Evolutionary conservation across 495 filamentous ascomycete species (phyloP), one percentile per base, ranked within the genome.

Genomic region (Neurospora terricola): DNA sequence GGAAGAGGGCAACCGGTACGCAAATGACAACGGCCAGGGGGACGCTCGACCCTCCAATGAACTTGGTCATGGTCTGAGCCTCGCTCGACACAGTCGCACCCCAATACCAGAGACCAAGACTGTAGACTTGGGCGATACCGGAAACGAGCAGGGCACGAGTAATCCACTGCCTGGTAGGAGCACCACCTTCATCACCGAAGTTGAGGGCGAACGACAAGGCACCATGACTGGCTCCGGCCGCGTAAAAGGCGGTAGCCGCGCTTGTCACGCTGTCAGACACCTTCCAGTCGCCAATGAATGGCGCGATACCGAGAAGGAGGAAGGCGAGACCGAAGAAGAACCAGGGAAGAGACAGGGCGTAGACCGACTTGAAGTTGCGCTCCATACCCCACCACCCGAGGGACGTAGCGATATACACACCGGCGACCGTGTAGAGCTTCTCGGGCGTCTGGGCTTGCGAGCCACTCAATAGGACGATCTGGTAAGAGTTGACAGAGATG

Each of bases 81-180:
- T 69, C 40, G 69, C 78, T 75, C 38, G 83, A 79, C 38, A 86
- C 77, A 66, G 81, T 78, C 42, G 81, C 82, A 23, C 89, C 90
- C 90, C 90, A 91, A 79, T 85, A 90, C 89, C 89, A 92, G 21
- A 92, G 84, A n/a, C 81, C 83, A 6, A 86, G 85, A 73, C 87
- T 84, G 80, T 90, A 91, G 62, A 91, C 81, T 73, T 91, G 89
- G 72, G 89, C 87, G 23, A 88, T 86, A 18, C 90, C 90, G 78
- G 90, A 87, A 72, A 91, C 87, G 43, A 87, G 75, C 78, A 88
- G 87, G 59, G 90, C 90, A 37, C 90, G 88, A 76, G 87, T 89
- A 75, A 87, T 87, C 90, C 90, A 92, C 66, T 87, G 84, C 70
- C 84, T 88, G 37, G 88, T 83, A 7, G 90, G 88, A 6, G 88